Conservation (phyloP, 2,329 filamentous ascomycete genomes). For the Colletotrichum cordylinicola region DNA sequence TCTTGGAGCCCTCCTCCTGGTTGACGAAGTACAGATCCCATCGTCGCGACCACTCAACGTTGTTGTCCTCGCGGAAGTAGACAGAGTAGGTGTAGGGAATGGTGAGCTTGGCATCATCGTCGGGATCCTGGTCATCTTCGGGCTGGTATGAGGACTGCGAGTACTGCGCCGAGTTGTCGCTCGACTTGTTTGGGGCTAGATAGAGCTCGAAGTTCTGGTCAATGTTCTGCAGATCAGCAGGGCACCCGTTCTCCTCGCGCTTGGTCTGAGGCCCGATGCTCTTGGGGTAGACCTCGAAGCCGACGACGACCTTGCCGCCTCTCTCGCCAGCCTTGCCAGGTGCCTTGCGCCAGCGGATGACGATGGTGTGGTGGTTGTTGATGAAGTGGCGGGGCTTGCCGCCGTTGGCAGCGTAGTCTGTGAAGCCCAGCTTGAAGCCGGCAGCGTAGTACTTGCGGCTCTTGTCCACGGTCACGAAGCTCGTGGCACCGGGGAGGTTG, state of each 20-base stretch:
- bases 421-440: conserved; percentile 87
- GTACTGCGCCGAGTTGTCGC: conserved; percentile 51
- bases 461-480: conserved; percentile 86
- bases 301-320: conserved; percentile 81
- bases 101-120: conserved; percentile 69
- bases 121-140: conserved; percentile 59
- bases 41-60: conserved; percentile 80
- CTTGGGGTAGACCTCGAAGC: conserved; percentile 90
- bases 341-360: conserved; percentile 78
- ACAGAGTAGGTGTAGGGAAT: conserved; percentile 91
- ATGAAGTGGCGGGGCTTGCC: conserved; percentile 73
- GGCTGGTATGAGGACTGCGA: conserved; percentile 65
- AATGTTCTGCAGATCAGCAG: conserved; percentile 67
- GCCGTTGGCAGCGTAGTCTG: conserved; percentile 65
- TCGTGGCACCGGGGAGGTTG: conserved; percentile 87
- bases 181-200: conserved; percentile 67
- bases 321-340: conserved; percentile 71
- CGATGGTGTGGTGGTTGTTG: conserved; percentile 88
- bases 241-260: conserved; percentile 70
- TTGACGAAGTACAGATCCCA: conserved; percentile 94
- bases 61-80: conserved; percentile 84
- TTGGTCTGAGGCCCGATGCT: conserved; percentile 70
- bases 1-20: conserved; percentile 79
- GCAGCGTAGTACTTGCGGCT: conserved; percentile 86
- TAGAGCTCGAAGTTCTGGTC: conserved; percentile 72